Evolutionary conservation across 2,329 filamentous ascomycete species (phyloP), one percentile per base, ranked within the genome.

Genomic region (Fusarium virguliforme): DNA sequence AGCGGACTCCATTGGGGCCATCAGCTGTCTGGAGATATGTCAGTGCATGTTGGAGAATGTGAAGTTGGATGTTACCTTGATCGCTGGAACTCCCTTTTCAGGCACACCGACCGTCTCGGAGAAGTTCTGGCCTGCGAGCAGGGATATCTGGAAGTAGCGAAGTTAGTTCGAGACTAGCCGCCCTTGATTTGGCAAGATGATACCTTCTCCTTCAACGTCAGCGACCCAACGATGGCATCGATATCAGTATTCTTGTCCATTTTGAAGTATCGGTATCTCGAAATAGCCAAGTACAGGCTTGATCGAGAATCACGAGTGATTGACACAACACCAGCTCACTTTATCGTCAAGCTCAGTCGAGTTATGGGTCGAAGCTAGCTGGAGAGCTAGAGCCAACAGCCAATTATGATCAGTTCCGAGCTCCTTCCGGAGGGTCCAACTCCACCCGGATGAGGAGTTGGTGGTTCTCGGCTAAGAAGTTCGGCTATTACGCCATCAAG

Each of bases 1-100:
- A 73, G 8, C 79, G 78, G n/a, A 78, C 77, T 10, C 79, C 79
- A 67, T 81, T 81, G 54, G 79, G 79, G 0, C 79, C 79, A 26
- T 81, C 79, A 6, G 74, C 74, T 1, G 74, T 76, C 74, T 76
- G 7, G 0, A 0, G 1, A 0, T 2, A 4, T 34, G 9, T 70
- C 6, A 67, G 57, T 12, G 4, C 4, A 8, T 12, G 9, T 1
- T 5, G 0, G 1, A 6, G 0, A 1, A 4, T 9, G 0, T 2
- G 8, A 1, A 1, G 0, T 2, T 38, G 4, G 0, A 6, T 2
- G 15, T 13, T 24, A 75, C 74, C 50, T 74, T 75, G 4, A 76
- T 71, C 0, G 70, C 67, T 0, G 72, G 74, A 6, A 76, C 18
- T 2, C 68, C 70, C 15, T 73, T 74, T 15, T 72, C 65, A 1